Base-by-base conservation (phyloP, 768 basidiomycete species). In the Rhodotorula kratochvilovae region DNA sequence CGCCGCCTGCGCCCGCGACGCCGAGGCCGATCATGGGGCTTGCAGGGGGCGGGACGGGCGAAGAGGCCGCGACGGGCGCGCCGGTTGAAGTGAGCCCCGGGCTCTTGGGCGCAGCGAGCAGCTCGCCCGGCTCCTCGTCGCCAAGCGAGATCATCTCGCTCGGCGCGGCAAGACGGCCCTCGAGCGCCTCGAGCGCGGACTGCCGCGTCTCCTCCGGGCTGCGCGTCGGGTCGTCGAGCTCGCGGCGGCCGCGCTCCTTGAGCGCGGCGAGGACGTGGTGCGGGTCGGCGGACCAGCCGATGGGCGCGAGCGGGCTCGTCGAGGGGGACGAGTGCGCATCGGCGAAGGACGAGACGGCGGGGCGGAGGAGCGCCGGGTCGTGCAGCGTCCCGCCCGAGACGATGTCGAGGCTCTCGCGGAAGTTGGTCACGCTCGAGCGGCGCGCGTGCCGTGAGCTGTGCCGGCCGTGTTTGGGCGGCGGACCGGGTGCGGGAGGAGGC, bases 381-480 rank as follows among this genome's bases (percentile, higher is more conserved):
- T 13, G 27, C 21, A 45, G 31, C 23, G 61, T 35, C 7, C 56
- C 56, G 21, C 90, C 85, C 36, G 91, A 90, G 90, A 95, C 93
- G 78, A 95, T 83, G 77, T 94, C 92, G 27, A 91, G 89, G 29
- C 91, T 92, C 82, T 95, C 92, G 74, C 85, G 85, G 71, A 91
- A 88, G 51, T 92, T 94, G 17, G 92, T 91, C 36, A 95, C 90
- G 35, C 90, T 91, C 2, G 91, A 92, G 53, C 87, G 86, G 59
- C 92, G 90, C 23, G 86, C 85, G 76, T 94, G 92, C 76, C 91
- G 91, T 0, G 92, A 93, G 68, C 85, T 85, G 17, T 77, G 73
- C 19, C 80, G 79, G 25, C 74, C 65, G 67, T 79, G 74, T 87
- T 23, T 50, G n/a, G 12, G 57, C 31, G 5, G 61, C 35, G 16